A percentile compares a stretch with the other conserved stretches of the same genome.
These are phyloP conservation scores for Alectoria sarmentosa DNA, from an alignment of 495 filamentous ascomycete species.

Conservation along the genomic window DNA sequence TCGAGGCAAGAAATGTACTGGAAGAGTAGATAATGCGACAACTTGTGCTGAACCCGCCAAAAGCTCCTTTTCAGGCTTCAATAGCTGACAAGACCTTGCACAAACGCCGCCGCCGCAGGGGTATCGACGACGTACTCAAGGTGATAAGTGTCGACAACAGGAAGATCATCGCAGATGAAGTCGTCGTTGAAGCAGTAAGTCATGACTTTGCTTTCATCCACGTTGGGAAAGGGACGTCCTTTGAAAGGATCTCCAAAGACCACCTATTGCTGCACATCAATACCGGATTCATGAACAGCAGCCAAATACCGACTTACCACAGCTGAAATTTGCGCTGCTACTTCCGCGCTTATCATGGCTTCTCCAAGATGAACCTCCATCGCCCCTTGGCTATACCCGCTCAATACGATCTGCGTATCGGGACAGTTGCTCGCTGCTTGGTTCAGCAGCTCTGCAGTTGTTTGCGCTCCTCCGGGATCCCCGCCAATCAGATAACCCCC, in stretches of 20 bases:
- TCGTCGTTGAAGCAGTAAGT: constrained; percentile 48
- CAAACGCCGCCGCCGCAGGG: constrained; percentile 41
- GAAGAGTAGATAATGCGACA: neutral
- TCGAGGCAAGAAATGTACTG: neutral
- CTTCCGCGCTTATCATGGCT: constrained; percentile 29
- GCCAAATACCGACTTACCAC: constrained; percentile 21
- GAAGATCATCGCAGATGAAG: constrained; percentile 48
- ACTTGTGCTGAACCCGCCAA: neutral
- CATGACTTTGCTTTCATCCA: constrained; percentile 40
- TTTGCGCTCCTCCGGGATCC: constrained; percentile 34
- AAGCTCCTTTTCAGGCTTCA: neutral
- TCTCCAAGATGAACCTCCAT: constrained; percentile 48
- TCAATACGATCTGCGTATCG: constrained; percentile 51
- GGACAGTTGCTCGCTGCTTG: constrained; percentile 47
- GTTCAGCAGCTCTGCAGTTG: constrained; percentile 44
- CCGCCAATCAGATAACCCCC: constrained; percentile 35
- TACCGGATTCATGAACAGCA: neutral
- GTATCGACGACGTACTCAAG: constrained; percentile 46
- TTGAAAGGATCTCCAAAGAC: constrained; percentile 55
- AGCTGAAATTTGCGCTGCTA: constrained; percentile 26
- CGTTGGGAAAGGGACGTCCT: constrained; percentile 37
- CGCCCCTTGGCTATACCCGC: constrained; percentile 53
- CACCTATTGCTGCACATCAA: constrained; percentile 35
- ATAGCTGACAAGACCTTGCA: constrained; percentile 12
- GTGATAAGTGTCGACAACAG: constrained; percentile 42